phyloP scores from a whole-genome alignment of 345 rosid species.

The Boechera retrofracta region DNA sequence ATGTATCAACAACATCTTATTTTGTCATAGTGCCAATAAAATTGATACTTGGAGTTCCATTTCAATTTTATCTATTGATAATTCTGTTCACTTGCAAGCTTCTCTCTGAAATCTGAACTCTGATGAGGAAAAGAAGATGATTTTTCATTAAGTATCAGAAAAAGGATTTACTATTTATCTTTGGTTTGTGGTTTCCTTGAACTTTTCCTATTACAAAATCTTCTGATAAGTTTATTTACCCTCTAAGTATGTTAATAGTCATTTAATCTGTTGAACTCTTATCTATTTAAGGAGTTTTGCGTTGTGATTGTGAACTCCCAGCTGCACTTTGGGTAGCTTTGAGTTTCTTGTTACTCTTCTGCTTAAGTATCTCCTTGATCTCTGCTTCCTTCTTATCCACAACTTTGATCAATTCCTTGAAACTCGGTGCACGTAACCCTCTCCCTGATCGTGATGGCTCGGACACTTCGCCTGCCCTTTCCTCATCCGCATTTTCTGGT shows the following conservation, averaged over 20 bases:
- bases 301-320: slow-evolving; percentile 43
- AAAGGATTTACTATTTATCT: slow-evolving; percentile 27
- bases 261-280: slow-evolving; percentile 23
- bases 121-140: slow-evolving; percentile 11
- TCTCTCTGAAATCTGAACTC: slow-evolving; percentile 8
- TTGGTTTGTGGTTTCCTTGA: slow-evolving; percentile 25
- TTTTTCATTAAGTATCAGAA: slow-evolving; percentile 13
- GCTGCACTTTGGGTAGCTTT: slow-evolving; percentile 51
- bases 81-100: slow-evolving; percentile 30
- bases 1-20: slow-evolving; percentile 31
- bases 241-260: slow-evolving; percentile 38
- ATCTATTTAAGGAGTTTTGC: slow-evolving; percentile 28
- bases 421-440: slow-evolving; percentile 55
- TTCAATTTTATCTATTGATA: not conserved
- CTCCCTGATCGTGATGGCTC: slow-evolving; percentile 57
- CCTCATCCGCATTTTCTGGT: slow-evolving; percentile 51
- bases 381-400: slow-evolving; percentile 69
- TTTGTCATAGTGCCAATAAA: slow-evolving; percentile 29
- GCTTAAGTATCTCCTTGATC: slow-evolving; percentile 61
- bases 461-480: slow-evolving; percentile 49
- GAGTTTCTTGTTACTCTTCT: slow-evolving; percentile 55
- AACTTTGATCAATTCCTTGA: slow-evolving; percentile 57
- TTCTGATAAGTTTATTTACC: slow-evolving; percentile 24
- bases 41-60: slow-evolving; percentile 27
- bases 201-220: slow-evolving; percentile 44